Evolutionary conservation across 129 eudicot genomes (phyloP), one percentile per base, ranked within the genome.

Genomic region (Smallanthus sonchifolius): DNA sequence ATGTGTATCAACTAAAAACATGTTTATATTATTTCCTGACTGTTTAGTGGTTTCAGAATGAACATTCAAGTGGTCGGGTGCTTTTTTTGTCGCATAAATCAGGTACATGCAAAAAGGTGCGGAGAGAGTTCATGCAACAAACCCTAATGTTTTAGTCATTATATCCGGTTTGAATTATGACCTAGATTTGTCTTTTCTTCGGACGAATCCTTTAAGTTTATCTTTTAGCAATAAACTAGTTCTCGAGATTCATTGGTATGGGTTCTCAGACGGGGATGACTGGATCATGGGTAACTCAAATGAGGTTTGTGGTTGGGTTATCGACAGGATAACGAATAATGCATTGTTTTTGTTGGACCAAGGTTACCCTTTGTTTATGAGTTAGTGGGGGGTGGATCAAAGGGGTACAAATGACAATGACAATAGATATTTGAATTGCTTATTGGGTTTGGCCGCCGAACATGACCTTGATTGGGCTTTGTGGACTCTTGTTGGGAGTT

Each of bases 51-150:
- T 15, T 34, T 59, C 14, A 42, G 4, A 73, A 24, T 59, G 47
- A 20, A 9, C 10, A 17, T 5, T 40, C 28, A 14, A 28, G 47
- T 14, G 6, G 15, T 28, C 5, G 2, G 5, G 34, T 38, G 37
- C 34, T 52, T 56, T 4, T 24, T 7, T 40, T 69, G 30, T 30
- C 42, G 7, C n/a, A 5, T 60, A 56, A 36, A 14, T 13, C 40
- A 87, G 92, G 75, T 86, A 92, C 89, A 89, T 92, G 98, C 88
- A 86, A 63, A 77, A 69, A 76, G 91, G 98, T 72, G 96, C 98
- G 1, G 98, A 92, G 78, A 81, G 79, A 66, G 98, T 92, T 59
- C 92, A 92, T 57, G 81, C 75, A 11, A 83, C 84, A 28, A 92
- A 92, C 72, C 92, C 96, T 1, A 32, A 84, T 65, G 77, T 87